Percentiles rank a stretch among this genome's conserved stretches.
phyloP scores from a whole-genome alignment of 305 asterid genomes.

The Solanum hybrid region DNA sequence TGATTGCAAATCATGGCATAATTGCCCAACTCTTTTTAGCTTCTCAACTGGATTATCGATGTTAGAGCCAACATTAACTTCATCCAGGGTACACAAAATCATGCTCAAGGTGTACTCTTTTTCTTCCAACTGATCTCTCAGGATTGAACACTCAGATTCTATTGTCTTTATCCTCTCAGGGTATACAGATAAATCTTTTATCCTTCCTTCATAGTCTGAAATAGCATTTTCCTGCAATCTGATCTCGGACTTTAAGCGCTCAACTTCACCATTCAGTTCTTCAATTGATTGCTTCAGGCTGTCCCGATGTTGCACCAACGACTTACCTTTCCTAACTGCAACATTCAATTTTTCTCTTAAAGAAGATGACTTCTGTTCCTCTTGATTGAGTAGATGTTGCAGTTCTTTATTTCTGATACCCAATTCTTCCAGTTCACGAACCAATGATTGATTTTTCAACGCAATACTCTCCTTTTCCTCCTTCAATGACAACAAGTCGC shows the following conservation, averaged over 20 bases:
- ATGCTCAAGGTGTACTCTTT: slow-evolving; percentile 43
- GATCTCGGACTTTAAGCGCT: slow-evolving; percentile 46
- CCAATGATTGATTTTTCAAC: slow-evolving; percentile 46
- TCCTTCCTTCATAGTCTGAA: slow-evolving; percentile 44
- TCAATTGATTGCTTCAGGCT: slow-evolving; percentile 76
- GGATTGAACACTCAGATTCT: slow-evolving; percentile 53
- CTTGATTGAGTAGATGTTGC: slow-evolving; percentile 60
- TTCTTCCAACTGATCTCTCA: slow-evolving; percentile 57
- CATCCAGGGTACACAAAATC: slow-evolving; percentile 41
- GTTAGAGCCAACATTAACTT: slow-evolving; percentile 36
- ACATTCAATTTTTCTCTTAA: slow-evolving; percentile 81
- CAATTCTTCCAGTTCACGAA: slow-evolving; percentile 48
- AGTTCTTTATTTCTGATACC: slow-evolving; percentile 48
- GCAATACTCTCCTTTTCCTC: slow-evolving; percentile 52
- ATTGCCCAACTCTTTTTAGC: slow-evolving; percentile 41
- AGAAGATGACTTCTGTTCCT: slow-evolving; percentile 77
- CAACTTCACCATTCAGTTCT: slow-evolving; percentile 56
- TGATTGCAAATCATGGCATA: slow-evolving; percentile 38
- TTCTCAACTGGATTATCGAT: slow-evolving; percentile 48
- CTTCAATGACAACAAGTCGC: slow-evolving; percentile 48
- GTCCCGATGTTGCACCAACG: slow-evolving; percentile 85
- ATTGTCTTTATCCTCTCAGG: slow-evolving; percentile 48
- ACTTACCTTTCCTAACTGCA: slow-evolving; percentile 94
- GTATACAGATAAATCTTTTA: slow-evolving; percentile 38
- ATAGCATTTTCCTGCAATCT: slow-evolving; percentile 36